A percentile compares a stretch with the other conserved stretches of the same genome.
These are phyloP conservation scores for Acacia crassicarpa DNA, from an alignment of 306 rosid species.

Conservation along the genomic window DNA sequence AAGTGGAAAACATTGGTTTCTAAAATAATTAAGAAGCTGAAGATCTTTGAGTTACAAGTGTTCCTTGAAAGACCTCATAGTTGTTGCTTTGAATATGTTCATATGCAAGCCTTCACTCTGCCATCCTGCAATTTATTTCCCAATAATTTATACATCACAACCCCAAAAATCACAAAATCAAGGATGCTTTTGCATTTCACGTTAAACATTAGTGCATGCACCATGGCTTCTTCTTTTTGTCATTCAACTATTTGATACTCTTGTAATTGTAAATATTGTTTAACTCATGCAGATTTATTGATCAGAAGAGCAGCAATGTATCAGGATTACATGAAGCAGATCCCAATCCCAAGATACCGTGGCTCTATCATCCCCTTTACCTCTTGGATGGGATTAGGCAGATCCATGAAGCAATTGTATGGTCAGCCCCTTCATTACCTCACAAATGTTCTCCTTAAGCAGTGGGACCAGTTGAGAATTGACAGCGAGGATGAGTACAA, in stretches of 20 bases:
- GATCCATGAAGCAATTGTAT: constrained; percentile 75
- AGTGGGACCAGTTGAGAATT: constrained; percentile 86
- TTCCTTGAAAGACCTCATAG: constrained; percentile 5
- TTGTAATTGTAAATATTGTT: not conserved
- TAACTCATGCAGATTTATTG: constrained; percentile 52
- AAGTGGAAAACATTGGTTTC: not conserved
- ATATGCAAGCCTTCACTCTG: not conserved
- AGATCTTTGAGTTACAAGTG: not conserved
- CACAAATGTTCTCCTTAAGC: constrained; percentile 77
- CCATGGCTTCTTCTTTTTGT: not conserved
- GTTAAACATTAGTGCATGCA: not conserved
- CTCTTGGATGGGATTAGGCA: constrained; percentile 87
- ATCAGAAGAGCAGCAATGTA: constrained; percentile 79
- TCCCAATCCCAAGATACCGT: constrained; percentile 70
- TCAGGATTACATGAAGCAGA: constrained; percentile 88
- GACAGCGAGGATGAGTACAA: constrained; percentile 57
- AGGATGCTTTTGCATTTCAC: not conserved
- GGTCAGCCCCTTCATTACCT: constrained; percentile 94
- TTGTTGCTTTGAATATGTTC: not conserved
- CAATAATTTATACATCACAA: not conserved
- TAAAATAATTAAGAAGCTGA: not conserved
- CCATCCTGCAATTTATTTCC: not conserved
- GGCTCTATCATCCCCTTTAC: constrained; percentile 81
- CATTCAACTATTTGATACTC: constrained; percentile 9
- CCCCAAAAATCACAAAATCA: not conserved